Conservation (phyloP, 345 rosid genomes). For the Salix purpurea region DNA sequence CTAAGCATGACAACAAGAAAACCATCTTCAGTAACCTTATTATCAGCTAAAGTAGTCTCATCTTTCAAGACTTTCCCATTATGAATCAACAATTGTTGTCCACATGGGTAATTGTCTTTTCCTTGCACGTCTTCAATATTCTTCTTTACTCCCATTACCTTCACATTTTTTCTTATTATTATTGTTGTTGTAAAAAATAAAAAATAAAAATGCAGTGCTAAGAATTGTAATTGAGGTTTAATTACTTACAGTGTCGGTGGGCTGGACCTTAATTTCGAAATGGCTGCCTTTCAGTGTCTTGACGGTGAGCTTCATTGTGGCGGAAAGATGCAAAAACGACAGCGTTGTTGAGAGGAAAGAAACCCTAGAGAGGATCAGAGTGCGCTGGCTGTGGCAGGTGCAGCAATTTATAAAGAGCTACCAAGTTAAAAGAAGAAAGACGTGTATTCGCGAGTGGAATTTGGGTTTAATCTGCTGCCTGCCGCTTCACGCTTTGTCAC, state of each 20-base stretch:
- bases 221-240: background rate
- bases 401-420: no score
- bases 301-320: constrained; percentile 88
- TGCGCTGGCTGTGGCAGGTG: no score
- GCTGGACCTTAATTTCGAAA: constrained; percentile 90
- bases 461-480: background rate
- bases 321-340: background rate
- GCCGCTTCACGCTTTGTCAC: background rate
- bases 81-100: constrained; percentile 85
- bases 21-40: constrained; percentile 86
- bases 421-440: no score
- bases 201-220: background rate
- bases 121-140: constrained; percentile 94
- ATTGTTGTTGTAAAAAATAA: no score
- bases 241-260: constrained; percentile 74
- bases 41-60: constrained; percentile 78
- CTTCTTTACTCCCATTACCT: constrained; percentile 98
- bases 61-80: constrained; percentile 98
- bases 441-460: background rate
- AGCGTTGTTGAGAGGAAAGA: background rate
- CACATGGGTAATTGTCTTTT: constrained; percentile 93
- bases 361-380: constrained; percentile 10
- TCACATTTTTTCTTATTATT: background rate
- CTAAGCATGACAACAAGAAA: constrained; percentile 99
- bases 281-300: constrained; percentile 96